Base-by-base conservation (phyloP, 768 basidiomycete genomes). In the Amanita rubescens region DNA sequence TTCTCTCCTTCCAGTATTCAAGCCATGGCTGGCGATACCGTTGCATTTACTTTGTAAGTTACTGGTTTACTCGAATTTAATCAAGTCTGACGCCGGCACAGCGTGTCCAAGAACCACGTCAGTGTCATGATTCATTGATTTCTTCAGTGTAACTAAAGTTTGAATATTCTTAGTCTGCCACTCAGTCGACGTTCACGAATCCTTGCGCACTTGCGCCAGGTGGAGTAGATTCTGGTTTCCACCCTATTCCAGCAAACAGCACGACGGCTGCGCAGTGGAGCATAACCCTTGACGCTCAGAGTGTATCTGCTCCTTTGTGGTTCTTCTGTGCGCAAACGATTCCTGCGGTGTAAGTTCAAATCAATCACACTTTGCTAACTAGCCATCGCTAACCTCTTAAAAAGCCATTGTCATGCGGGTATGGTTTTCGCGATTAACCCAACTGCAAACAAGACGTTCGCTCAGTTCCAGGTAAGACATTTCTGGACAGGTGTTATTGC, bases 301-400 rank as follows among this genome's bases (percentile, higher is more conserved):
- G 78, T 60, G 65, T 69, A n/a, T 63, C 71, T 15, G 59, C 67
- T 2, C 79, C 82, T 7, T 63, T 81, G 25, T 85, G 81, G 81
- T 82, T 84, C 72, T 81, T 71, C 74, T 83, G 81, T 57, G 72
- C 70, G 15, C 80, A 83, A 65, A 71, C 69, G 0, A 59, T 12
- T 7, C 63, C 69, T 35, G 62, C 54, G 69, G 66, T 63, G 72
- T 37, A 63, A 43, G 30, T 9, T 17, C 9, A n/a, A n/a, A n/a
- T n/a, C n/a, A 17, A 5, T 25, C 11, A 49, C 10, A 32, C n/a
- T 30, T 45, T 19, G 6, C 35, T 17, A 22, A 17, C 14, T 14
- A 19, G 10, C 15, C 6, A 17, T 22, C 11, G 14, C 37, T 19
- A 37, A 39, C 24, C n/a, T 27, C 27, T 3, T 24, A 9, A 39